Evolutionary conservation across 2,329 filamentous ascomycete genomes (phyloP), one percentile per base, ranked within the genome.

Genomic region (Fusarium pseudonygamai): DNA sequence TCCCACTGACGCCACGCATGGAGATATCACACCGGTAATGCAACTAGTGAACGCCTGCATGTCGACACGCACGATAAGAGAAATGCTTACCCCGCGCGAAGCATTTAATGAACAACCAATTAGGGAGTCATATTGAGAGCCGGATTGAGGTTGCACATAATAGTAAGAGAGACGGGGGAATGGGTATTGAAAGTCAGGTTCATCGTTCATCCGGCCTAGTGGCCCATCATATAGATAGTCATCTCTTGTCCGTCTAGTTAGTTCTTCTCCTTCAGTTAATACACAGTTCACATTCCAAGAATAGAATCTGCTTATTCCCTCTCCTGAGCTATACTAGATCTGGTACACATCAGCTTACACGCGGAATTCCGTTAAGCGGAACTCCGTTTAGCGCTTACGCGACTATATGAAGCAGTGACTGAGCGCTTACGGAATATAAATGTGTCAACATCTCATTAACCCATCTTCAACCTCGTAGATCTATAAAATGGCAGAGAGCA

Each of bases 401-500:
- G 5, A 7, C 14, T 2, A 7, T 28, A 39, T n/a, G 39, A n/a
- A 53, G 11, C 14, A 8, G 2, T n/a, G 3, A 3, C 10, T 13
- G 14, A 0, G 13, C 24, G 13, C 18, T n/a, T 9, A 3, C 1
- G 11, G 7, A 39, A 12, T 39, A 1, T 13, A 22, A 22, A 12
- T 22, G 37, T 13, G 11, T 39, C 37, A 39, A 13, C 11, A 39
- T 39, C 4, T 9, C 20, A 39, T 13, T 10, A 9, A 2, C 24
- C 5, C 7, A 22, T 13, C 4, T 28, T 13, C 10, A 28, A 20
- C 2, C 2, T 9, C 3, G 5, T 5, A 22, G 0, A 13, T 16
- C 2, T 12, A 3, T 2, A 18, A 20, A n/a, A 66, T 66, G 63
- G 13, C 49, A 6, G 28, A 49, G 11, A 20, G 5, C 0, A 66